A percentile compares a stretch with the other conserved stretches of the same genome.
These are phyloP conservation scores for Citrus reticulata DNA, from an alignment of 345 rosid genomes.

Conservation along the genomic window DNA sequence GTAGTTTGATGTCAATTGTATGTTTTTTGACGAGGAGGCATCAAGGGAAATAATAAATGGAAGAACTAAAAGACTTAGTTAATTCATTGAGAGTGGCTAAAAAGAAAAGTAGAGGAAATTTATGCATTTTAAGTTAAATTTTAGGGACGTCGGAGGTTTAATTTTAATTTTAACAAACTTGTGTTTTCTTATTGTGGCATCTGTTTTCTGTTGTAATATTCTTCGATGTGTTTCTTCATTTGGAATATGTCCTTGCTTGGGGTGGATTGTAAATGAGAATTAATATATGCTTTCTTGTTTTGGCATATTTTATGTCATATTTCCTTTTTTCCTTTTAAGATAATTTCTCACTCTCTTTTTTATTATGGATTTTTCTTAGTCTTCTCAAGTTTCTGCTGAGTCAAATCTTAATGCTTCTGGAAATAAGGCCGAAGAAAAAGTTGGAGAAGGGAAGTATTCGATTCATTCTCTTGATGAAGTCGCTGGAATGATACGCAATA, in stretches of 20 bases:
- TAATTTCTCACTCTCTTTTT: slow-evolving; percentile 8
- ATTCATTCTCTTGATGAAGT: slow-evolving; percentile 96
- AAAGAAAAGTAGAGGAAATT: not conserved
- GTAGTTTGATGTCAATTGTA: not conserved
- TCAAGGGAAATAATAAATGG: not conserved
- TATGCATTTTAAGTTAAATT: not conserved
- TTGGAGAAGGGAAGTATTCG: slow-evolving; percentile 77
- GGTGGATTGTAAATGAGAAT: not conserved
- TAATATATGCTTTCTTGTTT: not conserved
- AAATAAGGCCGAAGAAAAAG: slow-evolving; percentile 72
- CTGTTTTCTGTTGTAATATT: not conserved
- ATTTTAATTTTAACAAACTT: not conserved
- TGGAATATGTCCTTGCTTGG: slow-evolving; percentile 3
- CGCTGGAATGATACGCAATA: slow-evolving; percentile 76
- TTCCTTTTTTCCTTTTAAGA: slow-evolving; percentile 6
- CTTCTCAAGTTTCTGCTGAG: slow-evolving; percentile 79
- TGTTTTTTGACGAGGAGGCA: not conserved
- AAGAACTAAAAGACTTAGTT: not conserved
- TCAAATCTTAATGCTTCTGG: slow-evolving; percentile 48
- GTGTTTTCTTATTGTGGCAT: not conserved
- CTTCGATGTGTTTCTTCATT: not conserved
- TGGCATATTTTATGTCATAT: not conserved
- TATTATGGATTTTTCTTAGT: slow-evolving; percentile 44
- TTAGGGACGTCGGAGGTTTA: not conserved
- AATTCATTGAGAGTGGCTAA: not conserved